These are phyloP conservation scores for Cylindrotheca closterium DNA, from an alignment of 108 stramenopile species.

Conservation along the genomic window DNA sequence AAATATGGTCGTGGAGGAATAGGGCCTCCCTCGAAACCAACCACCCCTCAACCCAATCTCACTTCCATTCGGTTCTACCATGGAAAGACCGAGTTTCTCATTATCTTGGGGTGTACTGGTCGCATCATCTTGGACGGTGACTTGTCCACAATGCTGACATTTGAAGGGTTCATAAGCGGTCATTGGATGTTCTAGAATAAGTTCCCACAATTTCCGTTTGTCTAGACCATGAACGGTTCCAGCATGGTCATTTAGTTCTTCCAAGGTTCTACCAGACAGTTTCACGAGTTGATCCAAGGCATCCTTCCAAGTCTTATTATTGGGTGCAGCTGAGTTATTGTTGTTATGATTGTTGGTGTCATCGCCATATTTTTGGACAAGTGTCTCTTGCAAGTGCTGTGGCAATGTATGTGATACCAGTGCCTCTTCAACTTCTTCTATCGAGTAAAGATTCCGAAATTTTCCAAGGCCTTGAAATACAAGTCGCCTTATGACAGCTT, in stretches of 20 bases:
- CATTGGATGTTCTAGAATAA: conserved; percentile 48
- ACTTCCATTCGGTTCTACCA: conserved; percentile 27
- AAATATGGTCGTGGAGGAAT: conserved; percentile 21
- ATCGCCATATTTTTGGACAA: conserved; percentile 16
- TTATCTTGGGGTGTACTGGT: conserved; percentile 14
- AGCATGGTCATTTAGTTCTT: neutral
- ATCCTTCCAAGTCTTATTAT: conserved; percentile 39
- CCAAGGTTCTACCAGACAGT: conserved; percentile 1
- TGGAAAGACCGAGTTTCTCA: conserved; percentile 32
- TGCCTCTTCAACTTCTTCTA: conserved; percentile 35
- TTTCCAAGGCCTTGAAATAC: conserved; percentile 27
- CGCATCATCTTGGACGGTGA: conserved; percentile 21
- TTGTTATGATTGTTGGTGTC: too few relatives aligned
- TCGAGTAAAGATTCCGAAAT: conserved; percentile 9
- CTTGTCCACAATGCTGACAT: conserved; percentile 43
- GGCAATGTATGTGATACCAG: conserved; percentile 34
- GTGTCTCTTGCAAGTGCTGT: conserved; percentile 14
- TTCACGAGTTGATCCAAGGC: conserved; percentile 25
- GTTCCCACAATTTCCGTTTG: conserved; percentile 23
- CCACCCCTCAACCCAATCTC: conserved; percentile 33
- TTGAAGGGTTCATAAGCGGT: conserved; percentile 47
- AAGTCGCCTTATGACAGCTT: conserved; percentile 34
- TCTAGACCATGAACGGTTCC: neutral
- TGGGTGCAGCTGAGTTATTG: neutral
- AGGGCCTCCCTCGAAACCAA: conserved; percentile 39